Base-by-base conservation (phyloP, 1,284 basidiomycete species). In the Sphagnurus paluster region DNA sequence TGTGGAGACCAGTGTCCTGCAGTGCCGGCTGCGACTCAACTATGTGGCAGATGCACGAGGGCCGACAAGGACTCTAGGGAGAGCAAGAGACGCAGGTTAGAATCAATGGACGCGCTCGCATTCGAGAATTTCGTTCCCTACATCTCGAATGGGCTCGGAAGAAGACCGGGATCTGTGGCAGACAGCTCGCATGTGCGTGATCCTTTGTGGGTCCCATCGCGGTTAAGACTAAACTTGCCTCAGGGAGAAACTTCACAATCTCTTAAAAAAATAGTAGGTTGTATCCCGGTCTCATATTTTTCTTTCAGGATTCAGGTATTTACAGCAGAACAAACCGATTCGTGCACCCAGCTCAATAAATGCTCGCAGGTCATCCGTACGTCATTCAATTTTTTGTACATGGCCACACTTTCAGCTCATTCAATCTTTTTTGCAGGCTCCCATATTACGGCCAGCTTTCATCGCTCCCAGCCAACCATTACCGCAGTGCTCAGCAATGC, bases 21-120 rank as follows among this genome's bases (percentile, higher is more conserved):
- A 25, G 21, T 21, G n/a, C 13, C 14, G 10, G 26, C 6, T 4
- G 19, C 23, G n/a, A 23, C 6, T 8, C 19, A 39, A n/a, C 4
- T 30, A 19, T 52, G 50, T 20, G 39, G 9, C 20, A 41, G 36
- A 44, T 48, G 46, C 38, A 33, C 16, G 29, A 4, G 7, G 29
- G 32, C 24, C 11, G 41, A 41, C 6, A 20, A 28, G 13, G 41
- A 42, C n/a, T 16, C 20, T 4, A 25, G 21, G 17, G 39, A 44
- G 14, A 36, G 14, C 19, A 20, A 41, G 16, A 41, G 26, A 30
- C 21, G 19, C 3, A 38, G 34, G 24, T 20, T 6, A 14, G 29
- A 5, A 10, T 16, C 13, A 13, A 39, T 36, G 25, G 42, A 48
- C 7, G 29, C 20, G 19, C 16, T 21, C 7, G n/a, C 23, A 5